phyloP scores from a whole-genome alignment of 768 basidiomycete species.

The Ramaria rubella region DNA sequence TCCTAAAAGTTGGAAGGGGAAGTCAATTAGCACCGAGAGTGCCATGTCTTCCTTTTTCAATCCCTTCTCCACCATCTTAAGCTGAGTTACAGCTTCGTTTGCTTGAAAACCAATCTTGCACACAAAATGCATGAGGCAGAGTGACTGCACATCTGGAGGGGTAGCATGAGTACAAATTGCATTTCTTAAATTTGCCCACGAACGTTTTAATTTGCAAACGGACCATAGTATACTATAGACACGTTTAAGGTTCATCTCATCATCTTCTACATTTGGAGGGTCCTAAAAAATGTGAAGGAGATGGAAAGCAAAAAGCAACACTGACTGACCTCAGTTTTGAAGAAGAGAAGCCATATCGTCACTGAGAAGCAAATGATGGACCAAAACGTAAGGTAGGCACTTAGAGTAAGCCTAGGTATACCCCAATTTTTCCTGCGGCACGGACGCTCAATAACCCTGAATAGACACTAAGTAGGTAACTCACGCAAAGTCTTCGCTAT shows the following conservation, averaged over 20 bases:
- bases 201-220: too few species aligned
- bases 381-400: slow-evolving; percentile 84
- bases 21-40: slow-evolving; percentile 92
- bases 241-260: slow-evolving; percentile 82
- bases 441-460: background rate
- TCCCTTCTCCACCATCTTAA: slow-evolving; percentile 97
- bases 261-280: slow-evolving; percentile 61
- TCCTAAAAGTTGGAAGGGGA: slow-evolving; percentile 93
- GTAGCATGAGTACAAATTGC: slow-evolving; percentile 4
- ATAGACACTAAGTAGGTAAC: slow-evolving; percentile 22
- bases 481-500: slow-evolving; percentile 86
- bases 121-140: slow-evolving; percentile 80
- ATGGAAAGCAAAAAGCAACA: background rate
- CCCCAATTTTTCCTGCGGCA: slow-evolving; percentile 62
- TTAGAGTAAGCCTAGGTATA: slow-evolving; percentile 61
- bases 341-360: slow-evolving; percentile 82
- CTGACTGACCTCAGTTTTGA: slow-evolving; percentile 75
- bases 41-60: slow-evolving; percentile 93
- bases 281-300: slow-evolving; percentile 43
- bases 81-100: slow-evolving; percentile 82
- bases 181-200: background rate
- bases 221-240: slow-evolving; percentile 95
- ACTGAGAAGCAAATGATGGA: slow-evolving; percentile 71
- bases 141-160: slow-evolving; percentile 75
- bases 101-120: slow-evolving; percentile 94